Conservation (phyloP, 495 filamentous ascomycete species). For the Podospora didyma region DNA sequence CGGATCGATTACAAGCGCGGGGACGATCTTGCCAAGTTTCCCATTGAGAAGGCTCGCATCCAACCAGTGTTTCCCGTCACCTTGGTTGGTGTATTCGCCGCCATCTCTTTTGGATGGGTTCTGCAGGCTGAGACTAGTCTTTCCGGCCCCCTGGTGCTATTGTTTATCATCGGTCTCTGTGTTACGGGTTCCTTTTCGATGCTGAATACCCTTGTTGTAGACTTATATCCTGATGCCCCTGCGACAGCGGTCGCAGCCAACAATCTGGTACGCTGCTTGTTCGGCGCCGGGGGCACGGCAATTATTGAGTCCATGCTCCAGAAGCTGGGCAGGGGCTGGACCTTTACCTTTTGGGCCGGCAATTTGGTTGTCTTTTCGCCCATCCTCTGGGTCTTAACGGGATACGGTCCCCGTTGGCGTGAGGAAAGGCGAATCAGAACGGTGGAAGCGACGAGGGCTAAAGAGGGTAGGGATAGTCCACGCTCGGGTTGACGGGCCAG, state of each 20-base stretch:
- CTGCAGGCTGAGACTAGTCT: conserved; percentile 43
- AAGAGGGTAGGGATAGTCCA: no score
- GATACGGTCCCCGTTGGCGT: no score
- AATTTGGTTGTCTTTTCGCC: no score
- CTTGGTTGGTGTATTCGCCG: conserved; percentile 33
- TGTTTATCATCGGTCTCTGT: conserved; percentile 51
- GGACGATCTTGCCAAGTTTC: conserved; percentile 53
- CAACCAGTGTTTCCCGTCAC: conserved; percentile 49
- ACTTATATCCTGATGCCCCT: conserved; percentile 41
- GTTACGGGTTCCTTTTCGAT: conserved; percentile 53
- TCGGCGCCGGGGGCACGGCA: no score
- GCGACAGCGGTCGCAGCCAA: conserved; percentile 46
- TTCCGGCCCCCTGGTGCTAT: conserved; percentile 49
- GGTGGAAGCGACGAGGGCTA: no score
- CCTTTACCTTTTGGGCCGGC: no score
- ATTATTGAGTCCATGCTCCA: no score
- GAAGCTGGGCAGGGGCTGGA: no score
- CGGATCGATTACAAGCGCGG: conserved; percentile 47
- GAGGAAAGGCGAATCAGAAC: no score
- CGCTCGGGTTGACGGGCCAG: no score
- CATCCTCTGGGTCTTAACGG: no score
- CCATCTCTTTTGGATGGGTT: conserved; percentile 58
- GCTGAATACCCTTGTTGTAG: conserved; percentile 44
- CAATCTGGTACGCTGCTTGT: no score
- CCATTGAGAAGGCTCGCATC: conserved; percentile 61